Percentiles rank a stretch among this genome's conserved stretches.
phyloP scores from a whole-genome alignment of 495 filamentous ascomycete species.

The Annulohypoxylon maeteangense region DNA sequence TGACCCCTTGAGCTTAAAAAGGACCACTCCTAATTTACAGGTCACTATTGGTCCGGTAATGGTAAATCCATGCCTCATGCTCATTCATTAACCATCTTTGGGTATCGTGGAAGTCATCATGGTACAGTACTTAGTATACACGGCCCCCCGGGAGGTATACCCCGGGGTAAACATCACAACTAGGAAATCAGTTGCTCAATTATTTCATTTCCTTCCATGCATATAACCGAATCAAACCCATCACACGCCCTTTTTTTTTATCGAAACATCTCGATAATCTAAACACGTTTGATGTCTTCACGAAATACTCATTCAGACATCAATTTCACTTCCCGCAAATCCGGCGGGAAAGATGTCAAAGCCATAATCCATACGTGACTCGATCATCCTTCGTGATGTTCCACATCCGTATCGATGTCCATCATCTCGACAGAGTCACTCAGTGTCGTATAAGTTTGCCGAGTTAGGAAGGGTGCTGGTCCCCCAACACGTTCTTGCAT shows the following conservation, averaged over 20 bases:
- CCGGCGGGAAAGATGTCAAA: not conserved
- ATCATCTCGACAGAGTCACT: constrained; percentile 33
- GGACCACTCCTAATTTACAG: not conserved
- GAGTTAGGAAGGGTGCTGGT: constrained; percentile 34
- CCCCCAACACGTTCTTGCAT: constrained; percentile 52
- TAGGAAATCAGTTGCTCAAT: not conserved
- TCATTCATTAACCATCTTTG: constrained; percentile 20
- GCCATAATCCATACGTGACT: not conserved
- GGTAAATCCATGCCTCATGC: not conserved
- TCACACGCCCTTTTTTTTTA: not conserved
- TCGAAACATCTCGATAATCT: not conserved
- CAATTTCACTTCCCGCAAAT: constrained; percentile 18
- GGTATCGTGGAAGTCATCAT: constrained; percentile 36
- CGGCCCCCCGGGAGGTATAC: too few relatives aligned
- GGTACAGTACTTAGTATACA: constrained; percentile 18
- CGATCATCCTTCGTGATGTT: constrained; percentile 32
- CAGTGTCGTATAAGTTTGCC: constrained; percentile 18
- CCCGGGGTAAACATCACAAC: too few relatives aligned
- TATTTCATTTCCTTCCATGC: not conserved
- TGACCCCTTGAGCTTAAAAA: not conserved
- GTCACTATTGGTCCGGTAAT: not conserved
- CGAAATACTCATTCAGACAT: not conserved
- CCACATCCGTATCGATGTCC: constrained; percentile 42
- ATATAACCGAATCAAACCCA: not conserved
- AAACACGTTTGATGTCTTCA: not conserved